Base-by-base conservation (phyloP, 139 green algal genomes). In the Zygnema cylindricum region DNA sequence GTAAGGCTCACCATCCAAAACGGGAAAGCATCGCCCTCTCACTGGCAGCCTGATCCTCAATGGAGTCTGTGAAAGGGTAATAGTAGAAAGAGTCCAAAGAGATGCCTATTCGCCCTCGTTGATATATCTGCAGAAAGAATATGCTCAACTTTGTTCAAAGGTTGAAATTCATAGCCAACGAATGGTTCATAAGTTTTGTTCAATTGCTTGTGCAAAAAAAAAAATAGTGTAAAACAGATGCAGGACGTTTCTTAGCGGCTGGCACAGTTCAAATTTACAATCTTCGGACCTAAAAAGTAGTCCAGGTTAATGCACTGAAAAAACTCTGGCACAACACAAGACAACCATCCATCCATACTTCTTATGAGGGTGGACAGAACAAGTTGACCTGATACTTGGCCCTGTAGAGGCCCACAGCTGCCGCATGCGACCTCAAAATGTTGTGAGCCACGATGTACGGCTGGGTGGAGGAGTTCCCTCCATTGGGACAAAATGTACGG, bases 51-150 rank as follows among this genome's bases (percentile, higher is more conserved):
- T 84, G 39, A 81, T 94, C 92, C 41, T 43, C 40, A 1, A 40
- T 55, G 23, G 69, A 57, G 63, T 89, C 63, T 22, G 40, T 71
- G 16, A 81, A 54, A 36, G 93, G 82, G 77, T 92, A 87, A 40
- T 79, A 85, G 82, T 85, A 94, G 69, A 89, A 69, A 33, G 73
- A 85, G 75, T 93, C 89, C 16, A 95, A 81, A 23, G 93, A 89
- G n/a, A 95, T 86, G 25, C 93, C 92, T 41, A 95, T 87, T 41
- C 81, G 91, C 38, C 93, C 93, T 33, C 69, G 49, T 69, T 94
- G 89, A 82, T 92, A 88, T 39, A 55, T 69, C 89, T 93, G 91
- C 32, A 63, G 16, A 63, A 63, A n/a, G n/a, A n/a, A n/a, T n/a
- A n/a, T n/a, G n/a, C n/a, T n/a, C n/a, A n/a, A n/a, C n/a, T n/a